Evolutionary conservation across 345 rosid species (phyloP).

Genomic region (Lepidium didymum): DNA sequence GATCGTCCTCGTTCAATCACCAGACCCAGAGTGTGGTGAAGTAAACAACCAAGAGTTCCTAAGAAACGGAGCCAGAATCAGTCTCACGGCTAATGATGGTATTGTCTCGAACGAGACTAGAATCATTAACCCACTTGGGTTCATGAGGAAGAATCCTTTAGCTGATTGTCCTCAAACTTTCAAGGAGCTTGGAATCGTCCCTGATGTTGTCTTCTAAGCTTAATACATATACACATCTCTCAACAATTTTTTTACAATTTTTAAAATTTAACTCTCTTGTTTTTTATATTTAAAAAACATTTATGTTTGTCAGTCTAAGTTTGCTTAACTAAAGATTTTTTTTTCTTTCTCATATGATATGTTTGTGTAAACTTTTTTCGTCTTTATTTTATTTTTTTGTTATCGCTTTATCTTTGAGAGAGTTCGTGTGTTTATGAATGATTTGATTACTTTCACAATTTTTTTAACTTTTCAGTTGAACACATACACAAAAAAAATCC

Average conservation of each 20-base stretch:
- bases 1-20: constrained; percentile 36
- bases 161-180: constrained; percentile 41
- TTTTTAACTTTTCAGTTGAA: too few species aligned
- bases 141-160: constrained; percentile 41
- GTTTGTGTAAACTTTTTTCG: not conserved
- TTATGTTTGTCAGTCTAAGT: constrained; percentile 1
- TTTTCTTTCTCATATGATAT: not conserved
- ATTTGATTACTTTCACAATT: constrained; percentile 7
- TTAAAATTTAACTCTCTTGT: not conserved
- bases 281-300: not conserved
- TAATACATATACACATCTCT: not conserved
- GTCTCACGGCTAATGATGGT: constrained; percentile 48
- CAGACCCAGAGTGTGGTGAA: constrained; percentile 42
- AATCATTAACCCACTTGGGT: constrained; percentile 54
- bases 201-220: constrained; percentile 21
- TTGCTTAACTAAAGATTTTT: not conserved
- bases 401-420: not conserved
- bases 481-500: too few species aligned
- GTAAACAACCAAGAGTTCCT: constrained; percentile 27
- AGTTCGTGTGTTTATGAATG: constrained; percentile 4
- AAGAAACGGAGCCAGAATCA: constrained; percentile 39
- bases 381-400: not conserved
- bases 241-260: too few species aligned
- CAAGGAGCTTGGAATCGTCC: constrained; percentile 49
- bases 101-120: constrained; percentile 33